Percentiles rank a stretch among this genome's conserved stretches.
phyloP scores from a whole-genome alignment of 2,329 filamentous ascomycete genomes.

The Diatrype stigma region DNA sequence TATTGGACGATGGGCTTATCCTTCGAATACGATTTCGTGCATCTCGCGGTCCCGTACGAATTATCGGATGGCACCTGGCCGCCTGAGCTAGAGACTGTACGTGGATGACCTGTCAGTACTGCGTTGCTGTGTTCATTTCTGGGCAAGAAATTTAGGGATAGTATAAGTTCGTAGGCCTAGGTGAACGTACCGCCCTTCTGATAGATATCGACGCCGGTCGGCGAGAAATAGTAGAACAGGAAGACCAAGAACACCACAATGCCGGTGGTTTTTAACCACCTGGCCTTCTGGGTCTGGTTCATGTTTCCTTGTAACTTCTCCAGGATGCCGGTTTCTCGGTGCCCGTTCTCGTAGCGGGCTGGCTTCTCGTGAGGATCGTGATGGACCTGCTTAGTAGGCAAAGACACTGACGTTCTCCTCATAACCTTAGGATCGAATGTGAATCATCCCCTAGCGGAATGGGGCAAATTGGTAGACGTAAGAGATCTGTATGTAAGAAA shows the following conservation, averaged over 20 bases:
- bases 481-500: constrained; percentile 9
- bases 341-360: constrained; percentile 51
- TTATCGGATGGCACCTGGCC: constrained; percentile 56
- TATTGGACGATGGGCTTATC: constrained; percentile 96
- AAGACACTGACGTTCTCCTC: constrained; percentile 62
- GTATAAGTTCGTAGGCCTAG: not conserved
- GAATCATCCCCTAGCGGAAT: constrained; percentile 21
- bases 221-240: constrained; percentile 61
- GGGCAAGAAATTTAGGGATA: not conserved
- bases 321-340: constrained; percentile 44
- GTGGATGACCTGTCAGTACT: constrained; percentile 14
- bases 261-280: constrained; percentile 62
- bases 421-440: constrained; percentile 36
- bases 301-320: constrained; percentile 56
- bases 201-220: constrained; percentile 52
- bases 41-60: constrained; percentile 66
- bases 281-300: constrained; percentile 61
- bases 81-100: constrained; percentile 21
- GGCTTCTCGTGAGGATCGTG: constrained; percentile 64
- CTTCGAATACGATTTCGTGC: constrained; percentile 76
- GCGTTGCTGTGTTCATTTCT: not conserved
- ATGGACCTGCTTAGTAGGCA: constrained; percentile 56
- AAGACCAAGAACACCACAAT: constrained; percentile 57
- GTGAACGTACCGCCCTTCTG: constrained; percentile 39
- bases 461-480: constrained; percentile 7